A percentile compares a stretch with the other conserved stretches of the same genome.
Evolutionary conservation across 345 rosid species (phyloP).

Genomic region (Schrenkiella parvula): DNA sequence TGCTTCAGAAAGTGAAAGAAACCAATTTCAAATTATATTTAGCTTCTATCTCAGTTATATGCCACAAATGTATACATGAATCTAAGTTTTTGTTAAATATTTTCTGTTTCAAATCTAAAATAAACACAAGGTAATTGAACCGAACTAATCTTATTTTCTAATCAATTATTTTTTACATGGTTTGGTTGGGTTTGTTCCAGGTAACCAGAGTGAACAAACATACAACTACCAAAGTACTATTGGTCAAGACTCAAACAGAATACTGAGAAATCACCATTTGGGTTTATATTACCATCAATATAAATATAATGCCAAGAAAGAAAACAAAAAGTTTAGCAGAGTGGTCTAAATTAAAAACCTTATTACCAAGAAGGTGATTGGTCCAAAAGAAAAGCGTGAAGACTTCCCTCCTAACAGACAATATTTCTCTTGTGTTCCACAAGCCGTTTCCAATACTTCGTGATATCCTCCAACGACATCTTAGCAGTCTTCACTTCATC

Average conservation of each 20-base stretch:
- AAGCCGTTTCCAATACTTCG: slow-evolving; percentile 54
- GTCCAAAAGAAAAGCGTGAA: neutral
- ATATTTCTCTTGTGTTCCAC: slow-evolving; percentile 42
- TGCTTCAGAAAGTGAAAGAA: neutral
- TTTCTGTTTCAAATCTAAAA: neutral
- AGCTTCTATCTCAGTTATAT: neutral
- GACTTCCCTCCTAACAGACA: slow-evolving; percentile 33
- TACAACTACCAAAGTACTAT: neutral
- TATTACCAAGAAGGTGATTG: slow-evolving; percentile 5
- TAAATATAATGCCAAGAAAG: neutral
- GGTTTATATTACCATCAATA: neutral
- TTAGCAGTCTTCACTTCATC: slow-evolving; percentile 37
- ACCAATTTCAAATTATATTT: neutral
- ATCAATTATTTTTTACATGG: neutral
- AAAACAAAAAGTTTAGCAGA: neutral
- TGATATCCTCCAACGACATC: slow-evolving; percentile 50
- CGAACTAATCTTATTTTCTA: neutral
- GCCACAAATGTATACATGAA: neutral
- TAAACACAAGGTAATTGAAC: neutral
- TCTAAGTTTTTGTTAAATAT: neutral
- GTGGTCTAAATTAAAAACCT: neutral
- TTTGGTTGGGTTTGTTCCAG: neutral
- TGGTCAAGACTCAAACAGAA: neutral
- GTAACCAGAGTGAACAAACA: neutral
- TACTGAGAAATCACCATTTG: neutral